Evolutionary conservation across 2,329 filamentous ascomycete genomes (phyloP), one percentile per base, ranked within the genome.

Genomic region (Xylaria digitata): DNA sequence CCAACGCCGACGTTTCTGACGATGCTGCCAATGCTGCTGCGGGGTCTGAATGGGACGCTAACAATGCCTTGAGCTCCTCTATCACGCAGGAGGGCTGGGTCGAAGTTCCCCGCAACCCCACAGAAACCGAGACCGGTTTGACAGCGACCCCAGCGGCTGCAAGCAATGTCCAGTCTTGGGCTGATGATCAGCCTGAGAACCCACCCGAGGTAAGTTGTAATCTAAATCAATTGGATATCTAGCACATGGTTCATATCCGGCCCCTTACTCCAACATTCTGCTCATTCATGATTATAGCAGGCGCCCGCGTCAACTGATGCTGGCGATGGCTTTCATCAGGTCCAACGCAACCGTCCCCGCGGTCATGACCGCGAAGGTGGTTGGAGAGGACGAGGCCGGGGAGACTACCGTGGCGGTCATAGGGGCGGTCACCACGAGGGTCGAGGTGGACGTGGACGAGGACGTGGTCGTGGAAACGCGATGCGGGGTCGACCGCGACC

Each of bases 141-240:
- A 81, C 84, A 53, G 87, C 88, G 30, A 88, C 87, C n/a, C 86
- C 89, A 53, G 88, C 87, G 6, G 81, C 82, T 8, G 79, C 82
- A 45, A 76, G 81, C 61, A 84, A 85, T 74, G 83, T 84, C 34
- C 89, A 91, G 76, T 93, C 90, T 74, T 96, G 92, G 92, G 92
- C 92, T 30, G 93, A 97, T 74, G 92, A 96, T 67, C 87, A 92
- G 73, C 87, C 90, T 19, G 87, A 89, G 66, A 79, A 78, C 62
- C 78, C 78, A 43, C 71, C 78, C 34, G 81, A 83, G 76, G 83
- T 86, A 77, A 72, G 81, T 75, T 17, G 2, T 26, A 49, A 30
- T 11, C 48, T 19, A 15, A 58, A 13, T 17, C 17, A 26, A 26
- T 43, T 30, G 23, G 19, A 21, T 19, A n/a, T n/a, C n/a, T n/a